Evolutionary conservation across 2,329 filamentous ascomycete genomes (phyloP), one percentile per base, ranked within the genome.

Genomic region (Pleomassaria siparia): DNA sequence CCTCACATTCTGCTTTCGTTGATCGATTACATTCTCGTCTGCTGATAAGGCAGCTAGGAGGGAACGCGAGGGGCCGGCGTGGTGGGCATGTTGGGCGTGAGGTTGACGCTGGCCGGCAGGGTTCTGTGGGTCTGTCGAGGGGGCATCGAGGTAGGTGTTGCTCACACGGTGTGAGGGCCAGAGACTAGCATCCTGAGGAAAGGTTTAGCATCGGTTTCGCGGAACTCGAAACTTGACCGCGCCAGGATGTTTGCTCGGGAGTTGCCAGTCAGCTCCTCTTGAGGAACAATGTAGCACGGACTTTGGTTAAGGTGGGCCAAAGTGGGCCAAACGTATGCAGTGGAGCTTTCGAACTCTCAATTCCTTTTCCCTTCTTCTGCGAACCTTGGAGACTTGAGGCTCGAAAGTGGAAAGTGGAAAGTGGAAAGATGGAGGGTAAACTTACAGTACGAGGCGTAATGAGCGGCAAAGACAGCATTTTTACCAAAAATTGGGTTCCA

Each of bases 1-100:
- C 40, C 87, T 83, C 24, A 97, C 87, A 56, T 92, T 90, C 40
- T 83, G 74, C 63, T 91, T 90, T 39, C 92, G 89, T 8, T 86
- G 81, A 45, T 86, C 82, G 55, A 95, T 80, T 48, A 84, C 81
- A 51, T 84, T 80, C 73, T 97, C 94, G 66, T 96, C 92, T 33
- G 83, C 75, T 21, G 82, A 78, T 10, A 96, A 81, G 2, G 85
- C 79, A 9, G 86, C 81, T 3, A 96, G 83, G 2, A 81, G 78
- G 21, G 85, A 79, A 58, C 80, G 74, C 64, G 84, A 75, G 51
- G 81, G 70, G 47, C 79, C 57, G 37, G 53, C 41, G 37, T 44
- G 40, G 24, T 54, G 56, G 40, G 50, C 52, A 28, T 59, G 60
- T 22, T 49, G 58, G 21, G 55, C 57, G 33, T 30, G 51, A 32